A percentile compares a stretch with the other conserved stretches of the same genome.
phyloP scores from a whole-genome alignment of 306 rosid genomes.

The Vigna hirtella region DNA sequence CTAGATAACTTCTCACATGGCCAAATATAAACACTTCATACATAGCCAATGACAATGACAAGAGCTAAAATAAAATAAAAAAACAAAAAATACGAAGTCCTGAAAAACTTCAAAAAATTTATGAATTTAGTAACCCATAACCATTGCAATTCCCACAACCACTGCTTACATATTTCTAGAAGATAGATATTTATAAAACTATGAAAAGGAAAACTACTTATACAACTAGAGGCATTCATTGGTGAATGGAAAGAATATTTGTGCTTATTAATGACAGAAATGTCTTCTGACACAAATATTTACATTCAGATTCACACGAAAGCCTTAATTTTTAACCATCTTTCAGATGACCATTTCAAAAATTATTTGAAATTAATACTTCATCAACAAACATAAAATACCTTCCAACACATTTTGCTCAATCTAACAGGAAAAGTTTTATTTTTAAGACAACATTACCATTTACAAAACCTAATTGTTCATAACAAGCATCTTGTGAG shows the following conservation, averaged over 20 bases:
- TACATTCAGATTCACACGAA: background rate
- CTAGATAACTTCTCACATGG: constrained; percentile 2
- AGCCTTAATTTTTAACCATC: constrained; percentile 8
- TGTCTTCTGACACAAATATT: background rate
- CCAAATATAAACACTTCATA: background rate
- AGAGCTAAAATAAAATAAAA: too few species aligned
- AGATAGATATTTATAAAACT: background rate
- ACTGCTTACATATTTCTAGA: background rate
- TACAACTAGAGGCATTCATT: background rate
- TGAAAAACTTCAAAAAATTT: background rate
- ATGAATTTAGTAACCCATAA: background rate
- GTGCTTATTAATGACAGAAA: background rate
- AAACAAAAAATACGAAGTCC: background rate
- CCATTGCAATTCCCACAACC: background rate
- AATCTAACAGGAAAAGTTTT: background rate
- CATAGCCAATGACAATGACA: too few species aligned
- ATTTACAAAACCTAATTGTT: background rate
- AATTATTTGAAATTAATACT: background rate
- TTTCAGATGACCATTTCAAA: background rate
- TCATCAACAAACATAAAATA: constrained; percentile 25
- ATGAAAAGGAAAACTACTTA: background rate
- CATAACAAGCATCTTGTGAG: background rate
- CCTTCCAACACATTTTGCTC: constrained; percentile 9
- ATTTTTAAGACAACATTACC: background rate
- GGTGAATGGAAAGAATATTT: background rate